Conservation (phyloP, 768 basidiomycete genomes). For the Clitopilus passeckerianus region DNA sequence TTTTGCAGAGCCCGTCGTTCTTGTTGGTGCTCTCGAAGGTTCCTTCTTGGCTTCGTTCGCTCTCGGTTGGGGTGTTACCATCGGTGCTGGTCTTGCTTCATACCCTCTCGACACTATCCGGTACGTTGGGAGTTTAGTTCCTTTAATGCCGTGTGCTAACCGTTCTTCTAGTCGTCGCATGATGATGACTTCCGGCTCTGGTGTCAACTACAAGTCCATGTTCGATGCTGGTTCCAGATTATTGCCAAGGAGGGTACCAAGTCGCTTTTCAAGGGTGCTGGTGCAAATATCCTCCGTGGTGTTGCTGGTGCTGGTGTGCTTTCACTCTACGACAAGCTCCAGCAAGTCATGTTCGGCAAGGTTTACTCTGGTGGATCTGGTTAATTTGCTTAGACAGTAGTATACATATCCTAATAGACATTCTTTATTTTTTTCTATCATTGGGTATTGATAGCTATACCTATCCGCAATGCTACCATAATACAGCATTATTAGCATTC, state of each 20-base stretch:
- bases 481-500: conserved; percentile 9
- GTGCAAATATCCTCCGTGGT: conserved; percentile 95
- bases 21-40: conserved; percentile 92
- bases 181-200: conserved; percentile 99
- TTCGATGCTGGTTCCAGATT: conserved; percentile 94
- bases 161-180: conserved; percentile 84
- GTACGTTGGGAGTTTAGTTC: conserved; percentile 34
- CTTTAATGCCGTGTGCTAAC: neutral
- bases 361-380: conserved; percentile 91
- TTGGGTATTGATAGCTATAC: conserved; percentile 38
- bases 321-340: conserved; percentile 98
- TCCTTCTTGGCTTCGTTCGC: conserved; percentile 96
- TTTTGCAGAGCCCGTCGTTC: conserved; percentile 86
- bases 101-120: conserved; percentile 92
- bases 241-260: conserved; percentile 91
- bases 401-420: conserved; percentile 28
- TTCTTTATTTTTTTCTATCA: conserved; percentile 23
- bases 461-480: conserved; percentile 29
- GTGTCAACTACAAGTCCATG: conserved; percentile 98
- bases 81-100: conserved; percentile 98
- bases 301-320: conserved; percentile 99
- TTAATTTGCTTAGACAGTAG: conserved; percentile 26
- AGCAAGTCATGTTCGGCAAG: conserved; percentile 95
- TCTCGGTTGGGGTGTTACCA: conserved; percentile 99
- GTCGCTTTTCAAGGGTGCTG: conserved; percentile 99